A percentile compares a stretch with the other conserved stretches of the same genome.
Evolutionary conservation across 2,329 filamentous ascomycete species (phyloP).

Genomic region (Phialophora expanda): DNA sequence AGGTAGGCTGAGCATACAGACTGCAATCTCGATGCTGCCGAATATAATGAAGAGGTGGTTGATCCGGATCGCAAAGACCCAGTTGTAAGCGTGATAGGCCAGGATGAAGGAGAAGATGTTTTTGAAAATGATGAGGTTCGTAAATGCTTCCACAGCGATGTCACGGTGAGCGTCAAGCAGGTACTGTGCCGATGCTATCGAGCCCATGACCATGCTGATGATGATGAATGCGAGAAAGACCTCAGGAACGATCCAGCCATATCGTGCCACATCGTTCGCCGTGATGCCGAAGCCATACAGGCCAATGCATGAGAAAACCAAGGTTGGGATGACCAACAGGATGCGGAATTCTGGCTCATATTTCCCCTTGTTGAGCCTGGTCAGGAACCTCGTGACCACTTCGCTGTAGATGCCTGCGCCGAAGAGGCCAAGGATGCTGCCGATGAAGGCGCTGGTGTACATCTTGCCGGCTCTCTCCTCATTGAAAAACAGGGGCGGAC

Average conservation of each 20-base stretch:
- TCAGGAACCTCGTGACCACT: slow-evolving; percentile 71
- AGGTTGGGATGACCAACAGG: slow-evolving; percentile 78
- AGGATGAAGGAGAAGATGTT: slow-evolving; percentile 89
- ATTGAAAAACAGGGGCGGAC: slow-evolving; percentile 79
- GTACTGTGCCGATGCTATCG: slow-evolving; percentile 83
- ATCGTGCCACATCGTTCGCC: slow-evolving; percentile 63
- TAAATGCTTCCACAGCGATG: slow-evolving; percentile 85
- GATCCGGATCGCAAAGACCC: slow-evolving; percentile 69
- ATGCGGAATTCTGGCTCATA: slow-evolving; percentile 94
- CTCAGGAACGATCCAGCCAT: slow-evolving; percentile 74
- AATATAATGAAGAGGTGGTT: slow-evolving; percentile 70
- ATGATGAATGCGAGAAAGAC: slow-evolving; percentile 85
- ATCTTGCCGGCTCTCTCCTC: slow-evolving; percentile 84
- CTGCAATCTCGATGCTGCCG: slow-evolving; percentile 74
- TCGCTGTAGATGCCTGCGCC: slow-evolving; percentile 78
- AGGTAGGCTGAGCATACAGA: slow-evolving; percentile 76
- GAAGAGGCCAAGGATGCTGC: slow-evolving; percentile 76
- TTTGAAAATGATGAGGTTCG: slow-evolving; percentile 89
- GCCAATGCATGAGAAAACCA: slow-evolving; percentile 76
- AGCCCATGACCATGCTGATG: slow-evolving; percentile 88
- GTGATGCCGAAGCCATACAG: slow-evolving; percentile 85
- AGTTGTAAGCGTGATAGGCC: slow-evolving; percentile 82
- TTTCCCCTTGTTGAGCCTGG: slow-evolving; percentile 74
- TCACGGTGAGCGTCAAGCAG: slow-evolving; percentile 94
- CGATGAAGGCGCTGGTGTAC: slow-evolving; percentile 84